These are phyloP conservation scores for Lipomyces yamadae DNA, from an alignment of 805 yeast species.

Conservation along the genomic window DNA sequence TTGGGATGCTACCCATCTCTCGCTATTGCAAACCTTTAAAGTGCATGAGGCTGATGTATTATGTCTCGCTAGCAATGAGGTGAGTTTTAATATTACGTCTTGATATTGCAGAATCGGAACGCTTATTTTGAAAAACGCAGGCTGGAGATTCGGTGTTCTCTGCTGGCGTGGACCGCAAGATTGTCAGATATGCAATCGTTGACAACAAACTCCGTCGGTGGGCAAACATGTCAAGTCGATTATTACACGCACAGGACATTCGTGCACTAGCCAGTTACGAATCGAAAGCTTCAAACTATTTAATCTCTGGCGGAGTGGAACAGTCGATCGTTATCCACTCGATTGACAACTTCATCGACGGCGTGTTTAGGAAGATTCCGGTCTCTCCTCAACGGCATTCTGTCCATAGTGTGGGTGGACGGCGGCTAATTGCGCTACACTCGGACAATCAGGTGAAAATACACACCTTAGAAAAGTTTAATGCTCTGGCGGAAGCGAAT, in stretches of 20 bases:
- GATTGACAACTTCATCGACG: slow-evolving; percentile 64
- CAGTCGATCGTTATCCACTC: slow-evolving; percentile 66
- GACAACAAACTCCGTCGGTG: slow-evolving; percentile 58
- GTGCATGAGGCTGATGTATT: slow-evolving; percentile 92
- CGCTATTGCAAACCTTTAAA: slow-evolving; percentile 78
- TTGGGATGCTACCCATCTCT: slow-evolving; percentile 83
- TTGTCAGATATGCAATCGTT: slow-evolving; percentile 68
- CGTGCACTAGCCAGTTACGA: slow-evolving; percentile 38
- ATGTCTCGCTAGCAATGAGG: slow-evolving; percentile 63
- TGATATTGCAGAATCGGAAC: background rate
- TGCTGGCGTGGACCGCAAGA: slow-evolving; percentile 93
- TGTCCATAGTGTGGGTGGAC: slow-evolving; percentile 53
- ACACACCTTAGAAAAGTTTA: slow-evolving; percentile 57
- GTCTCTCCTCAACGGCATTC: slow-evolving; percentile 62
- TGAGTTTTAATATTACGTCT: background rate
- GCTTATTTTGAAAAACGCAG: background rate
- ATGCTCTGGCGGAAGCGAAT: slow-evolving; percentile 4
- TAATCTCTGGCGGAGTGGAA: slow-evolving; percentile 86
- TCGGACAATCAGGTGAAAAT: slow-evolving; percentile 79
- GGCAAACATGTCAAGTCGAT: slow-evolving; percentile 75
- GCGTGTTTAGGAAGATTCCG: slow-evolving; percentile 72
- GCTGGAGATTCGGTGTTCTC: slow-evolving; percentile 71
- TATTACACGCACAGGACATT: slow-evolving; percentile 70
- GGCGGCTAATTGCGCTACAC: slow-evolving; percentile 72
- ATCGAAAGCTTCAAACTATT: slow-evolving; percentile 55